A percentile compares a stretch with the other conserved stretches of the same genome.
Conservation (phyloP, 306 rosid species). For the Clitoria ternatea region DNA sequence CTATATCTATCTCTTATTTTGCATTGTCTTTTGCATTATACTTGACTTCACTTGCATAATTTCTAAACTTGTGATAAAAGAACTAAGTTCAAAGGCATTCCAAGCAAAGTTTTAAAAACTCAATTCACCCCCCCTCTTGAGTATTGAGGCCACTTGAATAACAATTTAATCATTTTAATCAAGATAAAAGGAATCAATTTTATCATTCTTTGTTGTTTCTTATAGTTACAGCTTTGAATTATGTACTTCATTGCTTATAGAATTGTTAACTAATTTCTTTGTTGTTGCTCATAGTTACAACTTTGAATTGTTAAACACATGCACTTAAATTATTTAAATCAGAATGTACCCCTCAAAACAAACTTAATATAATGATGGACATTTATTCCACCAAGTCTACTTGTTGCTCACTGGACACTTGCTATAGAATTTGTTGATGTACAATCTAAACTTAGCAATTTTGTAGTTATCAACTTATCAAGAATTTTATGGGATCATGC, state of each 20-base stretch:
- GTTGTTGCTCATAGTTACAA: background rate
- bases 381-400: background rate
- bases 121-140: no score
- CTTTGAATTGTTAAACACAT: background rate
- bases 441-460: conserved; percentile 26
- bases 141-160: no score
- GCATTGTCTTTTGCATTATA: no score
- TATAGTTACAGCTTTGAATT: background rate
- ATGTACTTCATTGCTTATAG: background rate
- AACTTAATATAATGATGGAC: background rate
- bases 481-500: conserved; percentile 25
- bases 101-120: no score
- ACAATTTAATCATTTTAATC: no score
- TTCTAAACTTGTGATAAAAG: no score
- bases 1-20: no score
- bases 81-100: no score
- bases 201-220: no score
- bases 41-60: no score
- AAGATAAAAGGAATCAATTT: no score
- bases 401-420: background rate
- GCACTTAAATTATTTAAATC: background rate
- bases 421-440: conserved; percentile 31
- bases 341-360: background rate
- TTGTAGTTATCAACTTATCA: conserved; percentile 18
- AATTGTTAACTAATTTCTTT: background rate